A percentile compares a stretch with the other conserved stretches of the same genome.
These are phyloP conservation scores for Macrocystidia cucumis DNA, from an alignment of 1,284 basidiomycete genomes.

Conservation along the genomic window DNA sequence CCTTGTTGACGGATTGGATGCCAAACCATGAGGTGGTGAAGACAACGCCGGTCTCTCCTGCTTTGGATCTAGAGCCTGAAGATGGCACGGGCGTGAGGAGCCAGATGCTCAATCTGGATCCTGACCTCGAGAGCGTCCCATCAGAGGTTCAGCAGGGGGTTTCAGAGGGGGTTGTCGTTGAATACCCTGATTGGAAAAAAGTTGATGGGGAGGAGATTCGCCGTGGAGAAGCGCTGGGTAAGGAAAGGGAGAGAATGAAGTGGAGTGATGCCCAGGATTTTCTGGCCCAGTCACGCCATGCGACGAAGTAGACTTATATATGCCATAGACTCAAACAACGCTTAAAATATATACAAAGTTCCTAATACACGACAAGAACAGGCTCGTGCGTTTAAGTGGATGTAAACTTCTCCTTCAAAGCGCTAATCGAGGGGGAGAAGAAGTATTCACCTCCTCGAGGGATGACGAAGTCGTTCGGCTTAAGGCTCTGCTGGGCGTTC, in stretches of 20 bases:
- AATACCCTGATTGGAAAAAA: constrained; percentile 63
- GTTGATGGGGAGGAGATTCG: constrained; percentile 62
- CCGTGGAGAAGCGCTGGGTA: constrained; percentile 49
- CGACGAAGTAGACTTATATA: too few relatives aligned
- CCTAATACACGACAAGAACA: too few relatives aligned
- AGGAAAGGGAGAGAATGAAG: constrained; percentile 74
- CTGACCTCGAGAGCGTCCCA: constrained; percentile 38
- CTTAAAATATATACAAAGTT: too few relatives aligned
- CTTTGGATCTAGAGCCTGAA: constrained; percentile 6
- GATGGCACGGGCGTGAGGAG: constrained; percentile 15
- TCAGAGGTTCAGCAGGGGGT: constrained; percentile 49
- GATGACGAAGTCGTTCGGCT: constrained; percentile 21
- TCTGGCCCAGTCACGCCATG: constrained; percentile 21
- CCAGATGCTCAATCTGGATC: constrained; percentile 24
- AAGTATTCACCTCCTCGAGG: constrained; percentile 36
- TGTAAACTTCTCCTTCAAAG: constrained; percentile 26
- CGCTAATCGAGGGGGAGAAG: constrained; percentile 31
- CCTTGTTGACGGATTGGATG: constrained; percentile 51
- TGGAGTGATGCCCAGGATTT: constrained; percentile 50
- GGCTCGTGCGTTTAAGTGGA: too few relatives aligned
- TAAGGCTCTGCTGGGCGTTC: constrained; percentile 18
- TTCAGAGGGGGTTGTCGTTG: constrained; percentile 36
- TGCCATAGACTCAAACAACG: too few relatives aligned
- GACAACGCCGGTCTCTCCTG: constrained; percentile 10
- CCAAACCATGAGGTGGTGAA: constrained; percentile 14